Conservation (phyloP, 225 moss, liverwort and hornwort species). For the Bryoerythrophyllum caledonicum region DNA sequence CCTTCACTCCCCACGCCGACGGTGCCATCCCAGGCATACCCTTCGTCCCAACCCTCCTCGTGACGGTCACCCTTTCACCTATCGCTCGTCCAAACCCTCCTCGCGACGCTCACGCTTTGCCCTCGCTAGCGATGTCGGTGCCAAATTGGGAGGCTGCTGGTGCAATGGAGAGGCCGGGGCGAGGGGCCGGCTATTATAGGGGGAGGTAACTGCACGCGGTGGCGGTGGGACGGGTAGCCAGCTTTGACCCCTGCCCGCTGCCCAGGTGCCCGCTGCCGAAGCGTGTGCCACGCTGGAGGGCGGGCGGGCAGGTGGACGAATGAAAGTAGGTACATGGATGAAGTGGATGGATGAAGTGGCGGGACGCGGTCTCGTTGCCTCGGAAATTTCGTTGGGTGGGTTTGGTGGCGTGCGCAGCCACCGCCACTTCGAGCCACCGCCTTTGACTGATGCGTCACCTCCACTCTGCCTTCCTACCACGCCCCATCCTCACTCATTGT, state of each 20-base stretch:
- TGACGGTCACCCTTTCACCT: too few relatives aligned
- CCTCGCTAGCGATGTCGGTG: slow-evolving; percentile 45
- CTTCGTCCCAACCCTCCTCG: not conserved
- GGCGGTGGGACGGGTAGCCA: slow-evolving; percentile 44
- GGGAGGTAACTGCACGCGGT: slow-evolving; percentile 25
- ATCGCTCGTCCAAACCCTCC: not conserved
- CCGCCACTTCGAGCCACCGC: slow-evolving; percentile 33
- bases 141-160: slow-evolving; percentile 29
- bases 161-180: not conserved
- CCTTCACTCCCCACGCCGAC: slow-evolving; percentile 26
- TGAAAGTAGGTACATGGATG: not conserved
- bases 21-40: slow-evolving; percentile 65
- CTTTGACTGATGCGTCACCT: slow-evolving; percentile 29
- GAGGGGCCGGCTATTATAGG: not conserved
- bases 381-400: too few relatives aligned
- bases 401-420: not conserved
- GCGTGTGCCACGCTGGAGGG: slow-evolving; percentile 31
- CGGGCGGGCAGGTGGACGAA: too few relatives aligned
- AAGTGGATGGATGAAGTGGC: not conserved
- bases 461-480: not conserved
- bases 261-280: slow-evolving; percentile 33
- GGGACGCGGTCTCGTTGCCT: slow-evolving; percentile 1
- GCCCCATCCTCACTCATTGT: too few relatives aligned
- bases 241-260: slow-evolving; percentile 34
- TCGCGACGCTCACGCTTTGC: too few relatives aligned